Base-by-base conservation (phyloP, 306 rosid species). In the Prinsepia uniflora region DNA sequence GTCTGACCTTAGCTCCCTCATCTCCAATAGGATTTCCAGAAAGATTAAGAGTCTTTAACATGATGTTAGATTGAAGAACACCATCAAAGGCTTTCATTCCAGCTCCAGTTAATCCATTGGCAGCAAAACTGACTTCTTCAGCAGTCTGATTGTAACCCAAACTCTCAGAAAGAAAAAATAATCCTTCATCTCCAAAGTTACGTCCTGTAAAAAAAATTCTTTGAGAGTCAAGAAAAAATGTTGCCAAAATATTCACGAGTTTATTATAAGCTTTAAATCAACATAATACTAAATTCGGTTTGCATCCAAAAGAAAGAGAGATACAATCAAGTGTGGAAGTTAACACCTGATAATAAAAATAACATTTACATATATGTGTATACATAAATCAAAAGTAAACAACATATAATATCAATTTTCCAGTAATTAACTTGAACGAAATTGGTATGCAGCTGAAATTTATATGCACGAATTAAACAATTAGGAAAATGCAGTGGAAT, bases 21-120 rank as follows among this genome's bases (percentile, higher is more conserved):
- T 94, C 99, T 82, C 97, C 99, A 79, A 94, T 77, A 55, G 90
- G 92, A 53, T 94, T 94, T 71, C 99, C 99, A 57, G 99, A 90
- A 67, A 94, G 97, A 89, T 94, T 87, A 60, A 94, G 99, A 70
- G 77, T 84, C 81, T 86, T 91, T 75, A 94, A 87, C 72, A 86
- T 81, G 76, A 89, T 74, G 76, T 91, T 94, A 76, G 96, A 78
- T 82, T 89, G 99, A 75, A 94, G 99, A 86, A 91, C 87, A 15
- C 97, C 96, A 78, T 94, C 99, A 83, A 94, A 90, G 24, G 99
- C 97, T 80, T 78, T 94, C 72, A 94, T 63, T 65, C 99, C 99
- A 68, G 88, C 81, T 8, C 87, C 96, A 53, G 99, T 94, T 83
- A 94, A 89, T 80, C 99, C 99, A 73, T 94, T 94, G 68, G 97